Base-by-base conservation (phyloP, 2,329 filamentous ascomycete species). In the Xylaria sp. region DNA sequence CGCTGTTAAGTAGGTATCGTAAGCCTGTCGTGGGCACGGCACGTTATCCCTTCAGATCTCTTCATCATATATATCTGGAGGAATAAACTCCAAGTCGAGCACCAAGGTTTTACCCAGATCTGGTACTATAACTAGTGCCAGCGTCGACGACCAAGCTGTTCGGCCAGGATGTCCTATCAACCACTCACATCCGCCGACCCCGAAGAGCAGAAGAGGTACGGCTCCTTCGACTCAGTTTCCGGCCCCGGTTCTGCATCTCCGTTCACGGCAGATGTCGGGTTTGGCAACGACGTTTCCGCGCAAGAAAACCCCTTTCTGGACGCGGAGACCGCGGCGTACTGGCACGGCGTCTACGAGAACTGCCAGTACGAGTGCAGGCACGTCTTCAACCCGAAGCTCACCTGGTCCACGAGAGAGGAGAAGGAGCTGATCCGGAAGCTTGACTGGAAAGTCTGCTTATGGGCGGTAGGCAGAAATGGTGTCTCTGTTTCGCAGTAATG, bases 401-500 rank as follows among this genome's bases (percentile, higher is more conserved):
- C 76, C 19, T 85, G 82, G 82, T 75, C 78, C 16, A 68, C 71
- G 2, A 72, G 75, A 44, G 82, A 85, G 60, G 82, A 85, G 67
- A 78, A 74, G 64, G 73, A 68, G 42, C 63, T 85, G 8, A 72
- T 85, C 20, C 72, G 81, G 5, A 85, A 74, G 51, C 56, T 74
- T 8, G 74, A 76, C 59, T 72, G 66, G 69, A 66, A 68, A 24
- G 71, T 75, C 8, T 74, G 71, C 38, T 52, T 74, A 5, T 76
- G 74, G 73, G 72, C 73, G 43, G 71, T 74, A 68, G 22, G 70
- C 43, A 48, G 44, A 55, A 21, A 57, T 42, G n/a, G 37, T 18
- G 17, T 4, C 16, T 39, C 26, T 7, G 17, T 19, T 39, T 45
- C n/a, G n/a, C n/a, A 29, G 34, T 43, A 57, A 20, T 56, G 42